Evolutionary conservation across 2,329 filamentous ascomycete genomes (phyloP).

Genomic region (Beauveria scarabaeidicola): DNA sequence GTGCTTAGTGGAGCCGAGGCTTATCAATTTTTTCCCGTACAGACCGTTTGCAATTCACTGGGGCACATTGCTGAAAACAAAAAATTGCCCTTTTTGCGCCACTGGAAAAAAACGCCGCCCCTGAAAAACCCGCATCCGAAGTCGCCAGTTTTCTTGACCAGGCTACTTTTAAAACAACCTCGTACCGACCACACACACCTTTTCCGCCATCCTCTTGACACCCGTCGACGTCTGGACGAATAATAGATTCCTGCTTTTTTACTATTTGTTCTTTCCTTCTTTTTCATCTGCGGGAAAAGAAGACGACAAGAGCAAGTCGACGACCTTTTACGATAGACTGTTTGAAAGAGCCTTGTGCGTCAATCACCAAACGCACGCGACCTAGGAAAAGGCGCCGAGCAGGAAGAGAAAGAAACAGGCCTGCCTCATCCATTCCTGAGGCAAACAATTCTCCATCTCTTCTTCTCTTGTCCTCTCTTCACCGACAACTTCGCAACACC

Average conservation of each 20-base stretch:
- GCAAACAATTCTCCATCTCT: not conserved
- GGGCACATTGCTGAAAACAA: slow-evolving; percentile 1
- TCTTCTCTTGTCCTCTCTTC: not conserved
- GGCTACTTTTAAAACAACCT: slow-evolving; percentile 1
- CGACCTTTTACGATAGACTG: not conserved
- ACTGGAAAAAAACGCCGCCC: slow-evolving; percentile 1
- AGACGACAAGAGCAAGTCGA: not conserved
- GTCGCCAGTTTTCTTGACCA: not conserved
- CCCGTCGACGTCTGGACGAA: not conserved
- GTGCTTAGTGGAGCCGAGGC: not conserved
- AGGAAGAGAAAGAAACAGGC: not conserved
- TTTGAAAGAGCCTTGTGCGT: not conserved
- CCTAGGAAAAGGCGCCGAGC: not conserved
- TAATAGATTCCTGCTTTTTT: slow-evolving; percentile 7
- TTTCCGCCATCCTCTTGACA: not conserved
- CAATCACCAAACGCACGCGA: not conserved
- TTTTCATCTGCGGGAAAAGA: not conserved
- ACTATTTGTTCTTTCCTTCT: not conserved
- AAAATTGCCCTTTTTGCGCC: slow-evolving; percentile 6
- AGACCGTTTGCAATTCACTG: not conserved
- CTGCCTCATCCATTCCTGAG: not conserved
- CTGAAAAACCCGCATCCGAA: slow-evolving; percentile 14
- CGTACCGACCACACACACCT: not conserved
- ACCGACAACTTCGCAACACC: not conserved
- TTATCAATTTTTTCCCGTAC: not conserved